These are phyloP conservation scores for Colletotrichum sublineola DNA, from an alignment of 2,329 filamentous ascomycete species.

Conservation along the genomic window DNA sequence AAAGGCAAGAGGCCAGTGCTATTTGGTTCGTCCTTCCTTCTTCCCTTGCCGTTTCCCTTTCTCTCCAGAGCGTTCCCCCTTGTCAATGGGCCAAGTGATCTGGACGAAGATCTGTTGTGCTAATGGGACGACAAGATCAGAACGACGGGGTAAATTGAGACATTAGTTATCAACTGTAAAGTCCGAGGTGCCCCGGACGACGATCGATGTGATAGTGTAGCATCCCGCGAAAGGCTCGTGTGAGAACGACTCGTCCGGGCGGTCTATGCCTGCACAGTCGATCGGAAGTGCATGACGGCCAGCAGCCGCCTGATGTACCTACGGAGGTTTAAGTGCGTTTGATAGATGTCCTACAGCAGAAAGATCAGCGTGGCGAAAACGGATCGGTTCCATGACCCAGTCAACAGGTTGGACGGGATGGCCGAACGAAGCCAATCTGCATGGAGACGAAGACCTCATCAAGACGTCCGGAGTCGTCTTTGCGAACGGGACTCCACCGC, in stretches of 20 bases:
- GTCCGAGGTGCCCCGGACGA: slow-evolving; percentile 10
- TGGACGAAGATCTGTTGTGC: not conserved
- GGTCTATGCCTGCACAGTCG: not conserved
- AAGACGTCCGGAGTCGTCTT: not conserved
- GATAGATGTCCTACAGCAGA: not conserved
- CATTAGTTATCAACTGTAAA: slow-evolving; percentile 11
- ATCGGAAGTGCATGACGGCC: not conserved
- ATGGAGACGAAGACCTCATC: not conserved
- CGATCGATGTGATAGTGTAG: slow-evolving; percentile 19
- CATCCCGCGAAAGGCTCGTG: slow-evolving; percentile 2
- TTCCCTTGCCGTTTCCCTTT: not conserved
- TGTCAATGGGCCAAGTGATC: not conserved
- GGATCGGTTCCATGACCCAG: not conserved
- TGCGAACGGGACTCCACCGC: slow-evolving; percentile 2
- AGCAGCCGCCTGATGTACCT: slow-evolving; percentile 11
- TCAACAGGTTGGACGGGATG: not conserved
- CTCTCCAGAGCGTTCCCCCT: not conserved
- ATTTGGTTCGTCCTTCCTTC: not conserved
- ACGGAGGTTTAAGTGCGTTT: slow-evolving; percentile 7
- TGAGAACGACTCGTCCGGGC: not conserved
- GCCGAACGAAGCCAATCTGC: slow-evolving; percentile 4
- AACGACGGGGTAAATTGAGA: slow-evolving; percentile 3
- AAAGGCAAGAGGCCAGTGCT: not conserved
- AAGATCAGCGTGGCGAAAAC: not conserved
- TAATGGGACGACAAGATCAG: slow-evolving; percentile 26